A percentile compares a stretch with the other conserved stretches of the same genome.
phyloP scores from a whole-genome alignment of 2,329 filamentous ascomycete genomes.

The Biscogniauxia mediterranea region DNA sequence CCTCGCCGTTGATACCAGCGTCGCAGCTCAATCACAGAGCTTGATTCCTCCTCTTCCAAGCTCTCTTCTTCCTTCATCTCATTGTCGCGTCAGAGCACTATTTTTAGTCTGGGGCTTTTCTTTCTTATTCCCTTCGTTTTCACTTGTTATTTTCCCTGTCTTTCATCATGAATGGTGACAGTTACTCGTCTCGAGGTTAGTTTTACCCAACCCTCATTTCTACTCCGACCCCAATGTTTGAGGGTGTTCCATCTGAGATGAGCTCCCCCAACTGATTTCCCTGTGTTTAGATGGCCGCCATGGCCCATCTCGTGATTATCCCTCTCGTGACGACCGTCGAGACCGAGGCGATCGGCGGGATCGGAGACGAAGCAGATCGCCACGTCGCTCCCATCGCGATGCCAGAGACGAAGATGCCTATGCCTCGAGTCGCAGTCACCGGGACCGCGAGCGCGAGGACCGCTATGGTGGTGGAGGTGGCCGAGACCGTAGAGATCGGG shows the following conservation, averaged over 20 bases:
- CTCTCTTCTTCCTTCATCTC: slow-evolving; percentile 4
- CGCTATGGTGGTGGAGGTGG: slow-evolving; percentile 66
- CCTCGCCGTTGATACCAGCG: slow-evolving; percentile 29
- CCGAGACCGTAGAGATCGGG: slow-evolving; percentile 44
- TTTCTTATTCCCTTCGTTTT: slow-evolving; percentile 3
- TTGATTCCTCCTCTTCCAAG: slow-evolving; percentile 13
- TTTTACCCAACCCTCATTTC: slow-evolving; percentile 20
- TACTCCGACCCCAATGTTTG: slow-evolving; percentile 23
- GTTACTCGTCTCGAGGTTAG: slow-evolving; percentile 75
- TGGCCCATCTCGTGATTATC: slow-evolving; percentile 53
- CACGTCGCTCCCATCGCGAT: slow-evolving; percentile 68
- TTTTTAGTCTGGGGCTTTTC: slow-evolving; percentile 1
- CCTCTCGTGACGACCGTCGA: slow-evolving; percentile 43
- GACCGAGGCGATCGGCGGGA: slow-evolving; percentile 39
- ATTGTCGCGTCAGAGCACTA: slow-evolving; percentile 8
- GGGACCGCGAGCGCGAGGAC: slow-evolving; percentile 91
- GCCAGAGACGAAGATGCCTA: slow-evolving; percentile 69
- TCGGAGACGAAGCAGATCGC: slow-evolving; percentile 80
- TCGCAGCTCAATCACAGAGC: slow-evolving; percentile 29
- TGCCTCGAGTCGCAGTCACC: slow-evolving; percentile 87
- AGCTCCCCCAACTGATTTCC: neutral
- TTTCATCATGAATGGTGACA: slow-evolving; percentile 77
- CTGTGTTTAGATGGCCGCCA: slow-evolving; percentile 48
- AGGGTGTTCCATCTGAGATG: neutral
- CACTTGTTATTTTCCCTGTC: neutral